Base-by-base conservation (phyloP, 176 grass and related monocot genomes). In the Secale cereale region DNA sequence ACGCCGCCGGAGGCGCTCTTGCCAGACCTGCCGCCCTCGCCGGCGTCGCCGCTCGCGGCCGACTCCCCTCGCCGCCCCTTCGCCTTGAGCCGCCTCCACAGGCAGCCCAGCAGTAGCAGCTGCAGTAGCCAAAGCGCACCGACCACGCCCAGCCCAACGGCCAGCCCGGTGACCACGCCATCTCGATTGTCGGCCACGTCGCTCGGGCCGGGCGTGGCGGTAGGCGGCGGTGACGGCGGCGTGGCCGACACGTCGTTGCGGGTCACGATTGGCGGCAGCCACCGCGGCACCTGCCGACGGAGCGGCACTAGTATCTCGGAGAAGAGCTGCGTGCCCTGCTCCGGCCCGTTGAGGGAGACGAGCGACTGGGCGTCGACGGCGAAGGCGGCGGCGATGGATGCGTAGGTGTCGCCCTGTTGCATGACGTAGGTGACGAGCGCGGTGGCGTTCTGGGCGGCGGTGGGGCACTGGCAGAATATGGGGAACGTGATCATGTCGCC, bases 381-480 rank as follows among this genome's bases (percentile, higher is more conserved):
- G 82, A 99, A 99, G 23, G 6, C 82, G 5, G 82, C 0, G 11
- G 97, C 97, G 50, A 99, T 30, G 59, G 88, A 88, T 25, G 91
- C 69, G 90, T 99, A 99, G 50, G 75, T 91, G 63, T 99, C 97
- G 16, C 89, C 89, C 73, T 88, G 90, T 63, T 91, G 93, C 70
- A 94, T 87, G 17, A 99, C 97, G 84, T 96, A 96, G 30, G 94
- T 94, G 79, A 96, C 91, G 17, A 99, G 89, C 74, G 70, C 84
- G 76, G 87, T 86, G 45, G 80, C 60, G 76, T 78, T 84, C n/a
- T 56, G 73, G 8, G 36, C 79, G 61, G 15, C 4, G 20, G 25
- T 28, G 4, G 86, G 96, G 87, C 96, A 98, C 93, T 94, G 96
- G 87, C 96, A 98, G 80, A 98, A 98, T 80, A 98, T 40, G 31